Percentiles rank a stretch among this genome's conserved stretches.
Conservation (phyloP, 2,329 filamentous ascomycete species). For the Epichloe scottii region DNA sequence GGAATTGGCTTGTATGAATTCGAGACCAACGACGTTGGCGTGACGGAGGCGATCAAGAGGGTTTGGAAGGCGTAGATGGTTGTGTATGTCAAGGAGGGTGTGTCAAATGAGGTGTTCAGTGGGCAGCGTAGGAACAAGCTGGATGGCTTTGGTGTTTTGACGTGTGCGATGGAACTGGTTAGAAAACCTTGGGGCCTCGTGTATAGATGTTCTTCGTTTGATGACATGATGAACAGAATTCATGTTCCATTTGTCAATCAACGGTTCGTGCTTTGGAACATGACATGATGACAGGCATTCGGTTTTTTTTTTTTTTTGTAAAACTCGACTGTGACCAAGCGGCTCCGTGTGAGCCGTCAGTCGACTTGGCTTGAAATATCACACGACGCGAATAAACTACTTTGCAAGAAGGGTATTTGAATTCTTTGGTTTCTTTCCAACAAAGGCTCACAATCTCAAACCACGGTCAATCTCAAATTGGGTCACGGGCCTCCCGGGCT, state of each 20-base stretch:
- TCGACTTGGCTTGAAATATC: too few relatives aligned
- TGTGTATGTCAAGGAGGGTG: background rate
- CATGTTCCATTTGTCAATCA: conserved; percentile 5
- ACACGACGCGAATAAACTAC: too few relatives aligned
- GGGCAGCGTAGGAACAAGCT: background rate
- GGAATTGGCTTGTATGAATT: conserved; percentile 93
- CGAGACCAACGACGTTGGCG: conserved; percentile 93
- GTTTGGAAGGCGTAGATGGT: conserved; percentile 68
- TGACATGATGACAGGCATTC: too few relatives aligned
- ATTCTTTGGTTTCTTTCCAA: background rate
- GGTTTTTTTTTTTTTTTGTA: too few relatives aligned
- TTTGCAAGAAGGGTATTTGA: background rate
- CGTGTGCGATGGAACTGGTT: background rate
- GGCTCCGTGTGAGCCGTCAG: too few relatives aligned
- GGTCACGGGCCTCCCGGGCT: too few relatives aligned
- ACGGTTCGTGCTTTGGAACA: background rate
- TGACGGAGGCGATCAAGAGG: conserved; percentile 79
- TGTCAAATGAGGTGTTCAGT: background rate
- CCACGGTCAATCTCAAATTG: too few relatives aligned
- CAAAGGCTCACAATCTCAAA: background rate
- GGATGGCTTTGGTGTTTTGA: background rate
- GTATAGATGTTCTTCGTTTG: conserved; percentile 11
- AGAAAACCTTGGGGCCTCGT: background rate
- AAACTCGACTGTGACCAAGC: too few relatives aligned
- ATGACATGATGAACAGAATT: conserved; percentile 6